Evolutionary conservation across 2,329 filamentous ascomycete genomes (phyloP), one percentile per base, ranked within the genome.

Genomic region (Elsinoe fawcettii): DNA sequence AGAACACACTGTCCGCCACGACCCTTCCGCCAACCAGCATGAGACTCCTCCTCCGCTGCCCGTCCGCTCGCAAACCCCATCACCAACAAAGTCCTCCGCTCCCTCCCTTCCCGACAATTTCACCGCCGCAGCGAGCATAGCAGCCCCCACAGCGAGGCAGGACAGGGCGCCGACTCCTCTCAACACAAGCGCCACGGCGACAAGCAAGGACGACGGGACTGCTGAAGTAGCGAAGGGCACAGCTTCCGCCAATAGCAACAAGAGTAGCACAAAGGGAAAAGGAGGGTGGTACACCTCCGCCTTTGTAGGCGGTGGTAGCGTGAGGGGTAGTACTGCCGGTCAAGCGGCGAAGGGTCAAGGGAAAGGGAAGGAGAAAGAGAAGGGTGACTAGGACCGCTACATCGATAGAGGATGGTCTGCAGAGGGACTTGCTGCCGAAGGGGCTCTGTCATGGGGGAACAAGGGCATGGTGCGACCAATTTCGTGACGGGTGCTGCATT

Each of bases 21-120:
- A 2, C 22, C 25, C 41, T 3, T 27, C 39, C 9, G 11, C 22
- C 23, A 12, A 59, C 11, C 34, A 49, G 20, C 51, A 37, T 27
- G 27, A 27, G 6, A 37, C 16, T 5, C 46, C 58, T 18, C 58
- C 58, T 27, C 58, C 58, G 18, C 58, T 59, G 3, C 58, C 58
- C 20, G 47, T 37, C 9, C 27, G 58, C 23, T 46, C 41, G 25
- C 41, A 46, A 18, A 23, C 41, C 22, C 41, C 41, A 23, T 46
- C 41, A n/a, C 41, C 41, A 3, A 46, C 41, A n/a, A 46, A 46
- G 22, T 7, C 20, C 20, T 23, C 41, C 22, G 5, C 4, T 5
- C 41, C 22, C 22, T 27, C 41, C 18, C 9, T 25, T 8, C 20
- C 20, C 6, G 23, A 46, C 2, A n/a, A 22, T 3, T 12, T 7